Evolutionary conservation across 2,329 filamentous ascomycete genomes (phyloP), one percentile per base, ranked within the genome.

Genomic region (Ceratocystis smalleyi): DNA sequence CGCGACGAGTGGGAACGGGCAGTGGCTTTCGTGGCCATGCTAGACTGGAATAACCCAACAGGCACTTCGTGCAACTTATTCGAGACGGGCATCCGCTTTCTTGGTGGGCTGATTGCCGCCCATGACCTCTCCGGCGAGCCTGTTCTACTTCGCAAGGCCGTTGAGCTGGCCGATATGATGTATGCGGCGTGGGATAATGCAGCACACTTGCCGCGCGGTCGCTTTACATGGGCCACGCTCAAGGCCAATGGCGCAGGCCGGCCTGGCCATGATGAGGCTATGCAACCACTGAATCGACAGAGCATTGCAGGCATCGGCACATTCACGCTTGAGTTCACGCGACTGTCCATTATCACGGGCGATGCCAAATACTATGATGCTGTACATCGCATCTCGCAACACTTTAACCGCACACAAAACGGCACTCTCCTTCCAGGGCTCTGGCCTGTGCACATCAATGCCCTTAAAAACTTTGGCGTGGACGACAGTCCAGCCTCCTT

Each of bases 51-150:
- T 1, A 77, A 73, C 1, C 81, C 82, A 0, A 72, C 73, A 0
- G 68, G 69, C 19, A 59, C 66, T 17, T 68, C 79, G 40, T 80
- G 88, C 68, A 87, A 86, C 67, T 75, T 87, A 0, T 88, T 89
- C 67, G 86, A 89, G 73, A 87, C 84, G 0, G 87, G 80, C 10
- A 88, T 88, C 65, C 80, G 86, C 51, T 88, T 88, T 70, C 77
- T 89, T 0, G 86, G 86, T 15, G 85, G 86, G 0, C 78, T 88
- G 64, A 70, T 89, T 64, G 81, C 82, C n/a, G 85, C 86, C 0
- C 87, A 87, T 70, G 86, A 88, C 70, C 72, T 88, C 24, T 87
- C 83, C 69, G 77, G 75, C 43, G 77, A 77, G 64, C 74, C 78
- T 65, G 75, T 76, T n/a, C 72, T 88, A 63, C 74, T 88, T 47